Conservation (phyloP, 345 rosid species). For the Dipteronia sinensis region DNA sequence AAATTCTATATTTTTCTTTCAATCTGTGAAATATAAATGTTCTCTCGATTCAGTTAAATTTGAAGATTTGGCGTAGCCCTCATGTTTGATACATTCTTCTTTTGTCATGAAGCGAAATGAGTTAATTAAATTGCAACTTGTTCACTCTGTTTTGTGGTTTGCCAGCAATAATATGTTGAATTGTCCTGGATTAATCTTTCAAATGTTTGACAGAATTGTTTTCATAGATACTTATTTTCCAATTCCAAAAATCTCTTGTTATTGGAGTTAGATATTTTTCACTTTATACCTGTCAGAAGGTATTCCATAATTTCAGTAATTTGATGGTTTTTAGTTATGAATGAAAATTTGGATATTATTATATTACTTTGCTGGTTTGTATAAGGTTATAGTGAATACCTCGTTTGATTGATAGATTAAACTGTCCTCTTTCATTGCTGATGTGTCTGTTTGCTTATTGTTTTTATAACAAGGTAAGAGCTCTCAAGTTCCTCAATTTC, state of each 20-base stretch:
- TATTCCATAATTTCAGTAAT: not conserved
- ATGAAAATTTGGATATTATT: not conserved
- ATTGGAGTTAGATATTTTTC: not conserved
- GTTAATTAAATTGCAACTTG: not conserved
- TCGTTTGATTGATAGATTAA: constrained; percentile 4
- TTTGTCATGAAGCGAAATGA: not conserved
- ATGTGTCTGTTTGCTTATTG: constrained; percentile 5
- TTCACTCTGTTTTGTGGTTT: not conserved
- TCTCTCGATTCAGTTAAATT: not conserved
- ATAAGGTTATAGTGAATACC: not conserved
- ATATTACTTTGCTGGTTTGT: not conserved
- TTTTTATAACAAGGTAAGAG: constrained; percentile 67
- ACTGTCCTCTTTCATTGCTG: constrained; percentile 10
- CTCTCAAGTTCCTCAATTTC: constrained; percentile 95
- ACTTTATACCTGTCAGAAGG: not conserved
- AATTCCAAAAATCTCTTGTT: not conserved
- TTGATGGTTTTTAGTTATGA: not conserved
- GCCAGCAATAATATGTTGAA: not conserved
- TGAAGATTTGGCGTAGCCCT: not conserved
- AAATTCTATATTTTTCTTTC: not conserved
- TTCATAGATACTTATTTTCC: not conserved
- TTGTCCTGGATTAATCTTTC: not conserved
- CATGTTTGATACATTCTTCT: not conserved
- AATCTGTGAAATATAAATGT: not conserved
- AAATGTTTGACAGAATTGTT: not conserved